Percentiles rank a stretch among this genome's conserved stretches.
Evolutionary conservation across 805 yeast species (phyloP).

Genomic region (Ogataea nakhonphanomensis): DNA sequence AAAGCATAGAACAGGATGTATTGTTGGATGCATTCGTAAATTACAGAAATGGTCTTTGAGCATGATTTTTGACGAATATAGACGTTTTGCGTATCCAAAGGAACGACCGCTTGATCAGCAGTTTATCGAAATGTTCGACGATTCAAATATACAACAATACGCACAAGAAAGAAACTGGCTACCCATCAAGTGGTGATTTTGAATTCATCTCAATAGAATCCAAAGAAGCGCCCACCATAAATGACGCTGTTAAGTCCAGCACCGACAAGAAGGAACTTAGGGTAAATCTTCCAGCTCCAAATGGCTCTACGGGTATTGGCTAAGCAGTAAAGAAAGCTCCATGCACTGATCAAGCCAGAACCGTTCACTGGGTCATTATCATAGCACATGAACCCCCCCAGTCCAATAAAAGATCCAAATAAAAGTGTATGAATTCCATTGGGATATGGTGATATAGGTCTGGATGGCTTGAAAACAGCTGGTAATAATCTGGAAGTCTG

Average conservation of each 20-base stretch:
- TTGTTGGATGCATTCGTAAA: conserved; percentile 87
- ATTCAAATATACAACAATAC: conserved; percentile 50
- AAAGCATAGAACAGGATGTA: conserved; percentile 94
- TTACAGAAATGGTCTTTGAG: conserved; percentile 90
- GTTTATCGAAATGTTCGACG: conserved; percentile 86
- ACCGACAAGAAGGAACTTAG: conserved; percentile 52
- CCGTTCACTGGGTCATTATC: conserved; percentile 80
- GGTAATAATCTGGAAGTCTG: conserved; percentile 12
- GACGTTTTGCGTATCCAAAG: conserved; percentile 92
- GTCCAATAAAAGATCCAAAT: conserved; percentile 59
- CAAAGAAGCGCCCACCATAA: conserved; percentile 70
- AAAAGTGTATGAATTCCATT: conserved; percentile 32
- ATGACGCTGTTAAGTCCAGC: conserved; percentile 60
- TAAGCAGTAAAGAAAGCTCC: conserved; percentile 72
- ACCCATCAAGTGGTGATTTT: conserved; percentile 62
- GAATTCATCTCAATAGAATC: conserved; percentile 23
- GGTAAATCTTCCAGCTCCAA: conserved; percentile 55
- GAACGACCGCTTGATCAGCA: conserved; percentile 95
- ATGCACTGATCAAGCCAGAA: conserved; percentile 74
- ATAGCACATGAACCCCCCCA: conserved; percentile 70
- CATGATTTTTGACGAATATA: conserved; percentile 92
- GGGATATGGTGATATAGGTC: conserved; percentile 27
- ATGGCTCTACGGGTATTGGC: conserved; percentile 65
- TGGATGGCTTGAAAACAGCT: conserved; percentile 13
- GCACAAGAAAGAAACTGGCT: conserved; percentile 56